phyloP scores from a whole-genome alignment of 495 filamentous ascomycete species.

The Articulospora tetracladia region DNA sequence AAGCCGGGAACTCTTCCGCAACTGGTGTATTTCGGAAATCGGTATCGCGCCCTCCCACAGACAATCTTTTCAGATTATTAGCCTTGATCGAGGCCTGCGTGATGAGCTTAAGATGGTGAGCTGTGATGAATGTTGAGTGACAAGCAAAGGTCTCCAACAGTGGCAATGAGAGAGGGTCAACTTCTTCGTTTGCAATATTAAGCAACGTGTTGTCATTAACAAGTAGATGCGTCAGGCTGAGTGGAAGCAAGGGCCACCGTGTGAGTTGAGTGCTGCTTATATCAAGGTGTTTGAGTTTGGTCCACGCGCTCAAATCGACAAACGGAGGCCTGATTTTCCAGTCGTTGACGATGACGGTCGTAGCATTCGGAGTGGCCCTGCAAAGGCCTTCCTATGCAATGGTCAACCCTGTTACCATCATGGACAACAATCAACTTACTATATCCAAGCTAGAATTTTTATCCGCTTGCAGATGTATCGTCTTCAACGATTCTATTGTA shows the following conservation, averaged over 20 bases:
- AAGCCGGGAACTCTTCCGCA: conserved; percentile 13
- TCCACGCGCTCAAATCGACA: conserved; percentile 9
- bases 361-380: conserved; percentile 11
- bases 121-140: neutral
- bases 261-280: conserved; percentile 3
- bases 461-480: conserved; percentile 3
- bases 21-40: neutral
- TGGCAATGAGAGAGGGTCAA: conserved; percentile 7
- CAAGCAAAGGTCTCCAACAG: conserved; percentile 22
- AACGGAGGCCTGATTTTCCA: conserved; percentile 5
- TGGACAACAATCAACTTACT: conserved; percentile 3
- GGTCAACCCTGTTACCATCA: neutral
- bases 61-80: conserved; percentile 15
- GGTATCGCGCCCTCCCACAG: conserved; percentile 8
- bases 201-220: conserved; percentile 9
- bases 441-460: conserved; percentile 1
- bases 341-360: conserved; percentile 1
- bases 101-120: conserved; percentile 3
- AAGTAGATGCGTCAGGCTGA: conserved; percentile 15
- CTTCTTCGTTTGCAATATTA: neutral
- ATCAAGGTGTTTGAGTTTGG: conserved; percentile 11
- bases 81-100: conserved; percentile 11
- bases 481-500: conserved; percentile 4
- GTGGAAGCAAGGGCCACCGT: conserved; percentile 12
- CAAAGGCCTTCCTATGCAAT: conserved; percentile 6